Evolutionary conservation across 2,329 filamentous ascomycete genomes (phyloP).

Genomic region (Pseudocercospora musae): DNA sequence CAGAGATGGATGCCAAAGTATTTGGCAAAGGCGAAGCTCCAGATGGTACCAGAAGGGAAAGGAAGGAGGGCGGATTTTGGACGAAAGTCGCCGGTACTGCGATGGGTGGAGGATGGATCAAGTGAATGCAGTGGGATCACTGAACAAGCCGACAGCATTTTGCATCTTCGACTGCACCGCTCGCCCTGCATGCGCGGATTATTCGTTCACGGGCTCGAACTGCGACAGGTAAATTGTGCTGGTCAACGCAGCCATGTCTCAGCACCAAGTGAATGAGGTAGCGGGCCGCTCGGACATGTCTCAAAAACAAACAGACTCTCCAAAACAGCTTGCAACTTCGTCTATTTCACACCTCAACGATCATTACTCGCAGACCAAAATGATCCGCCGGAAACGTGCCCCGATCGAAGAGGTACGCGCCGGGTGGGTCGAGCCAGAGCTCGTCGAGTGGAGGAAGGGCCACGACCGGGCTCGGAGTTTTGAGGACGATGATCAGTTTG

Average conservation of each 20-base stretch:
- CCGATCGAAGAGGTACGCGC: not conserved
- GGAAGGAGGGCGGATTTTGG: constrained; percentile 11
- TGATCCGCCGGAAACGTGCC: not conserved
- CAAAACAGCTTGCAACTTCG: not conserved
- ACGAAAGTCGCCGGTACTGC: constrained; percentile 15
- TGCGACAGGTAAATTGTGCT: not conserved
- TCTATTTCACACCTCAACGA: not conserved
- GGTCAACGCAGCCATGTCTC: not conserved
- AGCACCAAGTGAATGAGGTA: not conserved
- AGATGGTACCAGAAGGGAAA: constrained; percentile 7
- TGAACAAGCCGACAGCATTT: too few species aligned
- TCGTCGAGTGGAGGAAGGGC: not conserved
- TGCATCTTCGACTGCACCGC: not conserved
- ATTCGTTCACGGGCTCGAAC: not conserved
- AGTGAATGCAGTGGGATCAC: not conserved
- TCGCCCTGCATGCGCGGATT: not conserved
- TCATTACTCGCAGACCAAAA: not conserved
- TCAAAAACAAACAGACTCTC: not conserved
- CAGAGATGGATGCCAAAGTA: constrained; percentile 15
- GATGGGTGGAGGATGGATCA: constrained; percentile 16
- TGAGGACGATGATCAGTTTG: not conserved
- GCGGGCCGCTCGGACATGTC: not conserved
- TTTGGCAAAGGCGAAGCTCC: constrained; percentile 7
- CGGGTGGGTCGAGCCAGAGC: not conserved
- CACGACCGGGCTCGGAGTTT: not conserved